Base-by-base conservation (phyloP, 306 rosid species). In the Cucurbita argyrosperma region DNA sequence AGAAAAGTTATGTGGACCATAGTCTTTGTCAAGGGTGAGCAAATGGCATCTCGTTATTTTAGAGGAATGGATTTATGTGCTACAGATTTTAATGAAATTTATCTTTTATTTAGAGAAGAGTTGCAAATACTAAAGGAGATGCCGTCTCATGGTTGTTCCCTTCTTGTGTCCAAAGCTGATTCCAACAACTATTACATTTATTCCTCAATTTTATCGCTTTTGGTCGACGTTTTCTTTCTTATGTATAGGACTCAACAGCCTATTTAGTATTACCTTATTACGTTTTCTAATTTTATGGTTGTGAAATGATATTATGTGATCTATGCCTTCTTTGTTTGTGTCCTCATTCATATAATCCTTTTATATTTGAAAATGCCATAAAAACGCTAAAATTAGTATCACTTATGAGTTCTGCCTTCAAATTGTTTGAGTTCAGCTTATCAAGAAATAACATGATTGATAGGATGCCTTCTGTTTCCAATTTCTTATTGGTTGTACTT, bases 401-500 rank as follows among this genome's bases (percentile, higher is more conserved):
- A 5, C 14, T 16, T n/a, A 39, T n/a, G 50, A 7, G 30, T 40
- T 11, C 10, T 66, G 15, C 53, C 72, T 21, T 45, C 15, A 65
- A 65, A 45, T 43, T 64, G 71, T 47, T 23, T 55, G 55, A 45
- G 11, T 10, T 46, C 54, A 67, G 9, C 12, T 23, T 67, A 67
- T 46, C 56, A 12, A 21, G 7, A 68, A 15, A 6, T 12, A 26
- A 13, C 72, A 5, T 46, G 11, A 66, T 21, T 47, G 37, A 19
- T 19, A 2, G 6, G 12, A 45, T 23, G 73, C 73, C 46, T 21
- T 5, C 65, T 77, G n/a, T 74, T 56, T 74, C 40, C 61, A 26
- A 12, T 46, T 68, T 76, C 72, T 50, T 38, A 49, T 75, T 42
- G 56, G 39, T 75, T 64, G 71, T 64, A 19, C 40, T 68, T 77